Evolutionary conservation across 164 flowering plant species (phyloP), one percentile per base, ranked within the genome.

Genomic region (Cinnamomum chago): DNA sequence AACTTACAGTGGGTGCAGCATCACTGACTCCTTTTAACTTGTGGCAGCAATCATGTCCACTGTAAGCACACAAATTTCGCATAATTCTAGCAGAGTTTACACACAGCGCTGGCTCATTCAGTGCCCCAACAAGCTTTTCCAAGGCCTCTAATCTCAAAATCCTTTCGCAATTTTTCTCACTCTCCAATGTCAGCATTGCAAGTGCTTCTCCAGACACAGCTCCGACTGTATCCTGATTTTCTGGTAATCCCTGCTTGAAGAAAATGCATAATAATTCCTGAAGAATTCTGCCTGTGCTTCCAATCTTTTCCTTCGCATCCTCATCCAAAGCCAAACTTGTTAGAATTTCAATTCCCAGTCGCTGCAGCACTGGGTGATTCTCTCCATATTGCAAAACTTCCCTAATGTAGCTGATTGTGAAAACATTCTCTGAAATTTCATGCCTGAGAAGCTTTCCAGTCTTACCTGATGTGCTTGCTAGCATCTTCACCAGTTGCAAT

Each of bases 341-440:
- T 72, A 95, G 76, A 35, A 95, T 90, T 50, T 92, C 92, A 6
- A 90, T 90, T 24, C 90, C 91, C 35, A 91, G 77, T 70, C 82
- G 79, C 70, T 92, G 99, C 65, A 95, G 81, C 67, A 58, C 24
- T 9, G 90, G 85, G 55, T 91, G 84, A 27, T 75, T 88, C 68
- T 86, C 88, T n/a, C 99, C 99, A 81, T 87, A 78, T 55, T 84
- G 80, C 11, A 95, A 47, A 62, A 92, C 87, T 10, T 91, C 94
- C 74, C 99, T 85, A 76, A 95, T 90, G 82, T 95, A 89, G 80
- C 97, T 88, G 73, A 95, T 82, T 25, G 99, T 89, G 83, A 93
- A 92, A 71, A 93, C 97, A 40, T 87, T 81, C 80, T 91, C 95
- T 0, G 97, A 91, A 24, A 95, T 88, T 72, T 93, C 93, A 68